phyloP scores from a whole-genome alignment of 495 filamentous ascomycete species.

The Aspergillus conjunctus region DNA sequence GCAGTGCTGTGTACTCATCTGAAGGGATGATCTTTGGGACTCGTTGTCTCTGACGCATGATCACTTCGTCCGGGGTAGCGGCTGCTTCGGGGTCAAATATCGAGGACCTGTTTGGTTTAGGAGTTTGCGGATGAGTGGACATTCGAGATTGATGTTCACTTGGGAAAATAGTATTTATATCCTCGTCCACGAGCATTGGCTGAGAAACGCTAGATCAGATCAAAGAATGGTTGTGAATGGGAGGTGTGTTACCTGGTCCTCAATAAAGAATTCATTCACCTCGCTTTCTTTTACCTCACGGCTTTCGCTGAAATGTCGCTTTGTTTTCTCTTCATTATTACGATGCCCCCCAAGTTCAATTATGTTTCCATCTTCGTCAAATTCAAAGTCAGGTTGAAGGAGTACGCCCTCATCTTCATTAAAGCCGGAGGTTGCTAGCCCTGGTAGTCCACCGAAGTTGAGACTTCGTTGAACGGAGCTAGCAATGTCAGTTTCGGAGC shows the following conservation, averaged over 20 bases:
- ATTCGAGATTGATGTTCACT: background rate
- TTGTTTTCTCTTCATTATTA: background rate
- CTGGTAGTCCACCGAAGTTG: constrained; percentile 21
- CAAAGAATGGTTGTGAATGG: background rate
- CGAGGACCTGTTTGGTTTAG: background rate
- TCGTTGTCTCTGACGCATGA: constrained; percentile 26
- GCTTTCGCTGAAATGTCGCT: constrained; percentile 37
- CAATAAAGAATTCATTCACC: constrained; percentile 20
- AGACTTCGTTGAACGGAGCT: constrained; percentile 32
- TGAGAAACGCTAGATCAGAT: constrained; percentile 11
- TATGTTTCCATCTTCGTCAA: constrained; percentile 67
- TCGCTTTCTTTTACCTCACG: constrained; percentile 21
- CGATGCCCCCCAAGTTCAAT: constrained; percentile 35
- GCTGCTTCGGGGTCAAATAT: background rate
- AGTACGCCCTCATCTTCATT: constrained; percentile 53
- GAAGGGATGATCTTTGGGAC: constrained; percentile 27
- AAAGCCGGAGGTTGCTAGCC: constrained; percentile 24
- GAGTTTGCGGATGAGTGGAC: background rate
- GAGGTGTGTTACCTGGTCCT: constrained; percentile 29
- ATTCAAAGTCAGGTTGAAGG: constrained; percentile 64
- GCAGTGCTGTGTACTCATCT: constrained; percentile 40
- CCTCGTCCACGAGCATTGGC: constrained; percentile 20
- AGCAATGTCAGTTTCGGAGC: constrained; percentile 24
- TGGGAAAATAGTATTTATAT: background rate
- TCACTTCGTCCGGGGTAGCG: constrained; percentile 14